Base-by-base conservation (phyloP, 78 protist species). In the Speleostelium caveatum region DNA sequence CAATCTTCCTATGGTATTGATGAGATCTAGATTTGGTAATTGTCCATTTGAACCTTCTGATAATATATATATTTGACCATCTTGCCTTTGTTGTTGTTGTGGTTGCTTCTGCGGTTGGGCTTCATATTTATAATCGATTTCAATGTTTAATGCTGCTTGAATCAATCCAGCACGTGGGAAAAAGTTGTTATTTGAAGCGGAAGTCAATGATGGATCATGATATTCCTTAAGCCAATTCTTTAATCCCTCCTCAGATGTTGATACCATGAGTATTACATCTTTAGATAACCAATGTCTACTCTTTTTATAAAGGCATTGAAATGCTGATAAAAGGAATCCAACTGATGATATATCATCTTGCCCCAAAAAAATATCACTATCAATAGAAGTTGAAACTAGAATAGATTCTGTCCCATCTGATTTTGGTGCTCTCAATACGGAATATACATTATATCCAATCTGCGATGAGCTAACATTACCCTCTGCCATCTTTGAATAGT, bases 31-130 rank as follows among this genome's bases (percentile, higher is more conserved):
- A 63, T 92, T 92, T 33, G 95, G 95, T 24, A 92, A 80, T 49
- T 92, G 95, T 26, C 95, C 95, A 53, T 85, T 92, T 0, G 87
- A 60, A 14, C 95, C 95, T 32, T 89, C 83, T 12, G 76, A 16
- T 1, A 68, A 73, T 16, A 91, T 71, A 49, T 65, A 69, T 2
- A 75, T 56, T 30, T 58, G 4, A 41, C 62, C 61, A 45, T 45
- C 53, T 10, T 45, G 53, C 22, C n/a, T 51, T 24, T 75, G n/a
- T n/a, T n/a, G n/a, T 30, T 71, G 38, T 24, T 69, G 49, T 8
- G 32, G 16, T 42, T n/a, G 33, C 17, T 69, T 42, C 42, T 69
- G 36, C n/a, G n/a, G n/a, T n/a, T n/a, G n/a, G n/a, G n/a, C n/a
- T n/a, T n/a, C n/a, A 10, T 68, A 66, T 24, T 58, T 69, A 36